Evolutionary conservation across 2,329 filamentous ascomycete species (phyloP), one percentile per base, ranked within the genome.

Genomic region (Scedosporium aurantiacum): DNA sequence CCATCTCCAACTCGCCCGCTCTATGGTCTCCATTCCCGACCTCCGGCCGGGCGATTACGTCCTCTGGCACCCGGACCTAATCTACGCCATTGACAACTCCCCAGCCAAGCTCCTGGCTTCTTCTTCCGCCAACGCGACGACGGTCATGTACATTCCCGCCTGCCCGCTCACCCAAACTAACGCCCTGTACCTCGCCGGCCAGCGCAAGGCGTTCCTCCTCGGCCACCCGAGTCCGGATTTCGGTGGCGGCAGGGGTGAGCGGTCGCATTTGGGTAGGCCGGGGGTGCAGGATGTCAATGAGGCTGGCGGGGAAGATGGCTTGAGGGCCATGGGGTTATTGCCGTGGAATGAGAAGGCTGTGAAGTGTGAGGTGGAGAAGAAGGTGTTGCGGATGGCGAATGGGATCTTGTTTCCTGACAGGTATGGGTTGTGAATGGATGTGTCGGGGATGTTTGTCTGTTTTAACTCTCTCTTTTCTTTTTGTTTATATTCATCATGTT

Each of bases 11-110:
- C 79, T 92, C 7, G 75, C 81, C n/a, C 74, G 77, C 45, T 86
- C 83, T 0, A 90, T 93, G 84, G 81, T 91, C 0, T 82, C 86
- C 61, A 76, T 91, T 3, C 89, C 89, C 0, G 72, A 76, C n/a
- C 85, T 92, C 14, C 74, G 79, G 28, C 88, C 89, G 0, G 89
- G 89, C 4, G 89, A 92, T 71, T 92, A 87, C 67, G 80, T 83
- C 63, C 71, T 83, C 65, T 83, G 81, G 81, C 81, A 83, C 66
- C 80, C 80, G 23, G 81, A 83, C 65, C 75, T 82, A 63, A 77
- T 80, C 6, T 83, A 83, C 69, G 79, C 81, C 65, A 80, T 83
- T 67, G 76, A 76, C 62, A 50, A 50, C 55, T 52, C 41, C 12
- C 40, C 54, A 12, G 1, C 12, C 28, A 57, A n/a, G 8, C 25